Evolutionary conservation across 2,329 filamentous ascomycete genomes (phyloP).

Genomic region (Monosporascus sp.): DNA sequence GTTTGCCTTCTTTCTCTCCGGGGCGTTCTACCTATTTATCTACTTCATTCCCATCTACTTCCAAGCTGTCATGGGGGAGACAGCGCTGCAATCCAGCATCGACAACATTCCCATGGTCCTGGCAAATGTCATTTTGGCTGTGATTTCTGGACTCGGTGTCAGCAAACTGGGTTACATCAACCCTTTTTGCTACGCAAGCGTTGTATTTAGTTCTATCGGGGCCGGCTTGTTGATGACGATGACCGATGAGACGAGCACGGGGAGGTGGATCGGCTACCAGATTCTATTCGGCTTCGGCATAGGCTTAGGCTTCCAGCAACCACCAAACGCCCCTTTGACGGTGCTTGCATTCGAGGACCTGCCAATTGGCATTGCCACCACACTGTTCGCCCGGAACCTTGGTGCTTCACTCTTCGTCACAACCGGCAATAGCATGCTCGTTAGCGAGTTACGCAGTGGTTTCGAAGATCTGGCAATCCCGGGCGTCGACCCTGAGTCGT

Average conservation of each 20-base stretch:
- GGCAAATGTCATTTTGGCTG: constrained; percentile 16
- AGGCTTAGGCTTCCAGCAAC: constrained; percentile 33
- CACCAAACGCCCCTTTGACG: constrained; percentile 34
- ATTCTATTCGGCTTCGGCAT: constrained; percentile 30
- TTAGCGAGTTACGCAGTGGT: constrained; percentile 24
- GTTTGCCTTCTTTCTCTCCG: constrained; percentile 35
- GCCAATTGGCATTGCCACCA: constrained; percentile 34
- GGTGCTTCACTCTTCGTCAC: constrained; percentile 43
- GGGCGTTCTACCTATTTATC: constrained; percentile 34
- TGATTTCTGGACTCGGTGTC: constrained; percentile 18
- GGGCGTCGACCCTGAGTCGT: constrained; percentile 10
- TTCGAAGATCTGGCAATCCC: constrained; percentile 8
- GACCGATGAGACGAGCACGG: constrained; percentile 23
- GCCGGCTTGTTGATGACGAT: constrained; percentile 31
- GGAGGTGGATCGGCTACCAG: constrained; percentile 29
- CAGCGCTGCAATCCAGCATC: constrained; percentile 18
- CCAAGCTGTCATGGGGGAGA: constrained; percentile 26
- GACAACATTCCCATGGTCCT: constrained; percentile 21
- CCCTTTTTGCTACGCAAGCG: constrained; percentile 17
- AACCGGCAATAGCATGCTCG: constrained; percentile 37
- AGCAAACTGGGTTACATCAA: constrained; percentile 18
- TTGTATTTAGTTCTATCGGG: constrained; percentile 27
- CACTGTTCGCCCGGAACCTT: constrained; percentile 37
- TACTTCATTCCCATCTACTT: constrained; percentile 42
- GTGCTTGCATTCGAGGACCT: constrained; percentile 33